phyloP scores from a whole-genome alignment of 768 basidiomycete genomes.

The Neoboletus magnificus region DNA sequence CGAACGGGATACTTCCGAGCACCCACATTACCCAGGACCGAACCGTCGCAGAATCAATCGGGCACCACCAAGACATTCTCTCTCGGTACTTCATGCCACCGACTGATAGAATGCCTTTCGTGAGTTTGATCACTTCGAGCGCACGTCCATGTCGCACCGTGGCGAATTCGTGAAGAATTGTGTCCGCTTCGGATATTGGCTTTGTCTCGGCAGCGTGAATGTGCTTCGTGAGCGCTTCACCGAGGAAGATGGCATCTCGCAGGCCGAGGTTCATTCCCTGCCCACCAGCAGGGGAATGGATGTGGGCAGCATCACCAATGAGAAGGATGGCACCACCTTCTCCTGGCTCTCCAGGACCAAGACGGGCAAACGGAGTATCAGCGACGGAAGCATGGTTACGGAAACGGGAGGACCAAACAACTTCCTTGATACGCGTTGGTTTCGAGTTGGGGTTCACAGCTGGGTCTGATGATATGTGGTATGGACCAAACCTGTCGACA shows the following conservation, averaged over 20 bases:
- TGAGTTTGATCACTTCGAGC: slow-evolving; percentile 39
- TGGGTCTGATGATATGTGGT: slow-evolving; percentile 32
- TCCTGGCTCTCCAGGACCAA: slow-evolving; percentile 10
- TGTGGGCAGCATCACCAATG: slow-evolving; percentile 49
- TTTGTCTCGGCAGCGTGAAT: slow-evolving; percentile 14
- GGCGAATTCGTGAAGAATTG: slow-evolving; percentile 35
- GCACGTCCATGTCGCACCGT: slow-evolving; percentile 37
- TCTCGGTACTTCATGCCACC: slow-evolving; percentile 21
- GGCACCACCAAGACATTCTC: slow-evolving; percentile 23
- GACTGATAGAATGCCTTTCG: slow-evolving; percentile 33
- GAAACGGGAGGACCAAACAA: slow-evolving; percentile 48
- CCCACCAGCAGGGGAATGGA: slow-evolving; percentile 54
- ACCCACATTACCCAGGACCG: slow-evolving; percentile 26
- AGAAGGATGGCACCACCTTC: slow-evolving; percentile 26
- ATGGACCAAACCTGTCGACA: slow-evolving; percentile 40
- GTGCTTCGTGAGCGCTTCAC: slow-evolving; percentile 40
- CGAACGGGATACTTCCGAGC: slow-evolving; percentile 15
- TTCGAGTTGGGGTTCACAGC: slow-evolving; percentile 30
- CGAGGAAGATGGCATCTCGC: slow-evolving; percentile 49
- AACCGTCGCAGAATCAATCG: slow-evolving; percentile 24
- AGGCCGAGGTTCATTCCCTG: slow-evolving; percentile 61
- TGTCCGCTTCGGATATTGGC: slow-evolving; percentile 23
- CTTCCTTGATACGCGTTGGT: slow-evolving; percentile 34
- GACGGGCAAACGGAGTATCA: slow-evolving; percentile 35
- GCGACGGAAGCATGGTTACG: slow-evolving; percentile 44